Conservation (phyloP, 108 stramenopile genomes). For the Chaetoceros muelleri region DNA sequence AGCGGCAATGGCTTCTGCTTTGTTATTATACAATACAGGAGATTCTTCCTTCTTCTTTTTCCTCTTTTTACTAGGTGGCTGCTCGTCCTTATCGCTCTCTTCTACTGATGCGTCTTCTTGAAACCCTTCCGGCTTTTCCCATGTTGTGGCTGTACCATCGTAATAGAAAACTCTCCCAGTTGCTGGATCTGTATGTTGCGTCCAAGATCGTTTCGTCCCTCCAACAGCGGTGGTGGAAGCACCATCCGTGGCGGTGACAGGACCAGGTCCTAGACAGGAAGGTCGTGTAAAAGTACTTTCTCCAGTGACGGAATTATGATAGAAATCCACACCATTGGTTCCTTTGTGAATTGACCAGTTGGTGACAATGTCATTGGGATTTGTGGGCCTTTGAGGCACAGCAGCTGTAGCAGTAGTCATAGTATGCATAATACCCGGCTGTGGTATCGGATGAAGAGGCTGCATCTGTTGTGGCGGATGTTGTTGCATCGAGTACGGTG, state of each 20-base stretch:
- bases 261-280: constrained; percentile 14
- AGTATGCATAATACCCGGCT: not conserved
- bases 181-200: constrained; percentile 44
- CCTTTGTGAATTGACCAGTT: constrained; percentile 49
- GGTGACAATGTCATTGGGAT: not conserved
- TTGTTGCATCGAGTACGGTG: not conserved
- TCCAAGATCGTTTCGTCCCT: constrained; percentile 30
- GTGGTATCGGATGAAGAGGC: not conserved
- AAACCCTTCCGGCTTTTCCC: constrained; percentile 58
- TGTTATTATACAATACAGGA: constrained; percentile 33
- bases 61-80: constrained; percentile 26
- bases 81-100: constrained; percentile 4
- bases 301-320: constrained; percentile 44
- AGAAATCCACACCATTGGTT: constrained; percentile 45
- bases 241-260: constrained; percentile 5
- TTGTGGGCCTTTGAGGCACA: not conserved
- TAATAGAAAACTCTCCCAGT: constrained; percentile 75
- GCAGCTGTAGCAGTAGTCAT: not conserved
- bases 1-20: constrained; percentile 62
- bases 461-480: not conserved
- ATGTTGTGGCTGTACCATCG: constrained; percentile 64
- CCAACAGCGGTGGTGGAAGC: constrained; percentile 4
- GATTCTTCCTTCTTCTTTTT: constrained; percentile 17
- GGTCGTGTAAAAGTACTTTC: constrained; percentile 57
- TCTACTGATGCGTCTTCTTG: constrained; percentile 3